Conservation (phyloP, 148 eudicot genomes). For the Chenopodium quinoa region DNA sequence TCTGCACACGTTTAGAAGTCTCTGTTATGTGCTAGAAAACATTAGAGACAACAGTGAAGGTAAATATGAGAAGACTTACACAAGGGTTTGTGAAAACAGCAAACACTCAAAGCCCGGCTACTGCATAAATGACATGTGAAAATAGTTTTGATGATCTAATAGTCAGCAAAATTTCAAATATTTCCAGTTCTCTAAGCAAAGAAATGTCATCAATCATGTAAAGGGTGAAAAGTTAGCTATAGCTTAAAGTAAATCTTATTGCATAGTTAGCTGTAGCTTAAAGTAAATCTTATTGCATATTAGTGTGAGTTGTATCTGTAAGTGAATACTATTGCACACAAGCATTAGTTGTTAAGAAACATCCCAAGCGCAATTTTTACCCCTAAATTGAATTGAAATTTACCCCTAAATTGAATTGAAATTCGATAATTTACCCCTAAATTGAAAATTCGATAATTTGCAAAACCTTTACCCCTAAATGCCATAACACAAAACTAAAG, state of each 20-base stretch:
- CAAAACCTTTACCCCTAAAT: too few species aligned
- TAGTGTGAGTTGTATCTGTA: too few species aligned
- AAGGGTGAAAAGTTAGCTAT: not conserved
- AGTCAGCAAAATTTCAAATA: not conserved
- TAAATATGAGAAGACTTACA: slow-evolving; percentile 40
- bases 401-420: too few species aligned
- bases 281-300: too few species aligned
- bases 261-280: too few species aligned
- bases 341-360: not conserved
- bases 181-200: not conserved
- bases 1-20: slow-evolving; percentile 34
- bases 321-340: too few species aligned
- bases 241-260: not conserved
- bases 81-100: slow-evolving; percentile 52
- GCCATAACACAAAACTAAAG: not conserved
- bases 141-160: not conserved
- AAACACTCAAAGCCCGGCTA: slow-evolving; percentile 39
- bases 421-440: too few species aligned
- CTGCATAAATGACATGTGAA: slow-evolving; percentile 58
- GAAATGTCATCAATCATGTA: not conserved
- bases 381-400: too few species aligned
- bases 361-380: too few species aligned
- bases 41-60: not conserved
- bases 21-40: not conserved
- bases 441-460: too few species aligned